phyloP scores from a whole-genome alignment of 169 alveolate genomes.

The Blepharisma undulans region DNA sequence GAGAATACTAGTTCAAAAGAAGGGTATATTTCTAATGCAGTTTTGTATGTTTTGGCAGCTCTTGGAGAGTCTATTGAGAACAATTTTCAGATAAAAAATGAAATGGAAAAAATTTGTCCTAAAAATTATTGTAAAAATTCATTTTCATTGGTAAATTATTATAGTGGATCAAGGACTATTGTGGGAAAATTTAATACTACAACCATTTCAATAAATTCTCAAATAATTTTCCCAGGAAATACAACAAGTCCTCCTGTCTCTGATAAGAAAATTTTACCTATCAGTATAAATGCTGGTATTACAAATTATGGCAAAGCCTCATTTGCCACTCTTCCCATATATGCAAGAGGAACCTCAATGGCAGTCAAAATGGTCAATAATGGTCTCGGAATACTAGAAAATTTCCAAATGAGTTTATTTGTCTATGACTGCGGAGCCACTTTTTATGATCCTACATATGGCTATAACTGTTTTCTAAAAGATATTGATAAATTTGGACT shows the following conservation, averaged over 20 bases:
- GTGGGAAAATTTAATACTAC: not conserved
- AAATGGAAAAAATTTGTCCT: not conserved
- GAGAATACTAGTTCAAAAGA: not conserved
- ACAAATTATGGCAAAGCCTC: not conserved
- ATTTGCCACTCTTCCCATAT: not conserved
- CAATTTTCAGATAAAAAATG: not conserved
- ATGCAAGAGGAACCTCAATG: not conserved
- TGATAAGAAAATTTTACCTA: not conserved
- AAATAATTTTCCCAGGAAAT: not conserved
- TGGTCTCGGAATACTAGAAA: not conserved
- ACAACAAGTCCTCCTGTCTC: not conserved
- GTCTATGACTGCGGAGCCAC: constrained; percentile 15
- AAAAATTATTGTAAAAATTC: not conserved
- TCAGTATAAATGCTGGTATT: not conserved
- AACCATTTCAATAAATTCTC: not conserved
- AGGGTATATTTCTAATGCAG: not conserved
- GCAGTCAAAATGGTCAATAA: not conserved
- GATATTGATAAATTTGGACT: not conserved
- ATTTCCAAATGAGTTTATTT: not conserved
- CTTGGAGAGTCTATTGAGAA: not conserved
- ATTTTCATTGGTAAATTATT: not conserved
- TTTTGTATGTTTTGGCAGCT: not conserved
- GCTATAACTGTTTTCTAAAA: not conserved
- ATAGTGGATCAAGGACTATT: not conserved
- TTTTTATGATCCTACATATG: not conserved